Evolutionary conservation across 78 protist genomes (phyloP), one percentile per base, ranked within the genome.

Genomic region (Pelomyxa schiedti): DNA sequence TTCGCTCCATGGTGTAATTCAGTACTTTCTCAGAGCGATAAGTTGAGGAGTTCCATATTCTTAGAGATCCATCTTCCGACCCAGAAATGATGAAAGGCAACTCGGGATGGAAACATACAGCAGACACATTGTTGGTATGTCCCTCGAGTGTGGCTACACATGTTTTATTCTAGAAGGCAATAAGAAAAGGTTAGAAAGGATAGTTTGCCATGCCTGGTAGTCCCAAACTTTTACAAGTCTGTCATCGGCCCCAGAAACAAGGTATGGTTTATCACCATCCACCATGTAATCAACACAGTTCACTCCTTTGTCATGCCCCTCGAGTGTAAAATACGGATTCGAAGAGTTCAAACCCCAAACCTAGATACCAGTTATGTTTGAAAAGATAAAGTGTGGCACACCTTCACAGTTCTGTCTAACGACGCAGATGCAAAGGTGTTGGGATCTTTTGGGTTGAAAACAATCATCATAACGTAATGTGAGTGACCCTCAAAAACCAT

Each of bases 191-290:
- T 26, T 72, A 24, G 53, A 9, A 7, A 47, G 28, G 69, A 4
- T 38, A 24, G 63, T 69, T n/a, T n/a, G n/a, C n/a, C n/a, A n/a
- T n/a, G n/a, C n/a, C n/a, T 0, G 29, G 77, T 1, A 3, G 1
- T 29, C 83, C 72, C 40, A 52, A 36, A 66, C 35, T 6, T 67
- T 22, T 2, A 38, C 87, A 1, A 28, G 37, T 75, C 30, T 65
- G 82, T 97, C 99, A 32, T 96, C 99, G 22, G 96, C 93, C n/a
- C 98, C 98, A 4, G 98, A 74, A 69, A 97, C 68, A 0, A 98
- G 84, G 69, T 92, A 95, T 1, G 99, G 99, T 78, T 90, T 87
- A 67, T 97, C 99, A 67, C 91, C 87, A 30, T 95, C 97, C 24
- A 30, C 67, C 69, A 72, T 95, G 72, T 90, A 98, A 42, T 84